These are phyloP conservation scores for Blastomyces gilchristii DNA, from an alignment of 2,329 filamentous ascomycete genomes.

Conservation along the genomic window DNA sequence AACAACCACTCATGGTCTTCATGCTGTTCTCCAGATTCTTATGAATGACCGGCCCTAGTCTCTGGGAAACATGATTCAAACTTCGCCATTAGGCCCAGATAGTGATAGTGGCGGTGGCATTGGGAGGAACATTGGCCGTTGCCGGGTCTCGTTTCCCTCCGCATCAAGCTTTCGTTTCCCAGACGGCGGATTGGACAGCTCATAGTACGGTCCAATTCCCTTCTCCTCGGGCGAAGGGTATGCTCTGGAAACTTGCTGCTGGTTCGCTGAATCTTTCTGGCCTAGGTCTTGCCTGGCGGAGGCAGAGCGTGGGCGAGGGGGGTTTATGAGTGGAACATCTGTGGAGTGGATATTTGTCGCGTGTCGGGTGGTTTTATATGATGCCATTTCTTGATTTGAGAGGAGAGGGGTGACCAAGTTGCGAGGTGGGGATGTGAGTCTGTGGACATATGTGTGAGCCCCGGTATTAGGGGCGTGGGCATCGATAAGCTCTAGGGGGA, in stretches of 20 bases:
- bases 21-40: not conserved
- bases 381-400: not conserved
- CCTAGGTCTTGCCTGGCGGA: not conserved
- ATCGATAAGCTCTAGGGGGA: conserved; percentile 3
- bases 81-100: not conserved
- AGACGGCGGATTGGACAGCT: not conserved
- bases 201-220: not conserved
- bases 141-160: not conserved
- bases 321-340: conserved; percentile 1
- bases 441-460: conserved; percentile 9
- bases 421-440: conserved; percentile 5
- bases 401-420: not conserved
- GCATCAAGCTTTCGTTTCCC: conserved; percentile 5
- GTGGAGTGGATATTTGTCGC: not conserved
- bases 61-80: not conserved
- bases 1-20: not conserved
- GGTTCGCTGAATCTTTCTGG: not conserved
- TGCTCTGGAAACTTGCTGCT: not conserved
- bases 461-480: conserved; percentile 2
- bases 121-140: conserved; percentile 1
- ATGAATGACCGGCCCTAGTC: not conserved
- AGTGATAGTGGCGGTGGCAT: conserved; percentile 9
- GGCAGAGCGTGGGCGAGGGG: not conserved
- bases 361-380: not conserved
- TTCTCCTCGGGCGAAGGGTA: not conserved